Evolutionary conservation across 257 asterid species (phyloP), one percentile per base, ranked within the genome.

Genomic region (Datura wrightii): DNA sequence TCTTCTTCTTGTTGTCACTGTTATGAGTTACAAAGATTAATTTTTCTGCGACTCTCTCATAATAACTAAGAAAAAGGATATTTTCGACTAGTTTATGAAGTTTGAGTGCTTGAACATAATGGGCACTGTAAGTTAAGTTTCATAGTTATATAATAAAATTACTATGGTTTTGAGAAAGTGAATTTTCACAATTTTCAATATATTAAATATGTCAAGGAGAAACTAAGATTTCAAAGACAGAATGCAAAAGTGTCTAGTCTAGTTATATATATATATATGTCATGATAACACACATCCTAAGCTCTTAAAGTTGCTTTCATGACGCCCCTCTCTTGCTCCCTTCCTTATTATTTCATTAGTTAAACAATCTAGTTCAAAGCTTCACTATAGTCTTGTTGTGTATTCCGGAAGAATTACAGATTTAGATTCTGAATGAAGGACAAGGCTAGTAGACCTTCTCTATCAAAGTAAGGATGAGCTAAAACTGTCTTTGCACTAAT

Each of bases 381-480:
- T 86, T 97, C 98, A 10, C 94, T 85, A 72, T 95, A 97, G 83
- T 97, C 99, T 86, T 94, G 97, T 53, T 93, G 94, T 13, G 98
- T 95, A 24, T 97, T 95, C 84, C 98, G 90, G 86, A 95, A 93
- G 74, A 91, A 82, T 83, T 88, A 94, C 86, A 92, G 90, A 88
- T 97, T 88, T 46, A 95, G 88, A 71, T 90, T 95, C 91, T 95
- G 99, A 97, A 93, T 95, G 91, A 97, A 87, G 52, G 98, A 95
- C 71, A 93, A 72, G 54, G 94, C 98, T 85, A 95, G 84, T 8
- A 91, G 94, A 78, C 98, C 98, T 90, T 97, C 99, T 87, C 90
- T 91, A 87, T 89, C 97, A 82, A 97, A 97, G 89, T 93, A 97
- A 42, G 99, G 98, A 92, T 97, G 94, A 85, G 98, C 99, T 11